Base-by-base conservation (phyloP, 305 asterid genomes). In the Fraxinus ornus region DNA sequence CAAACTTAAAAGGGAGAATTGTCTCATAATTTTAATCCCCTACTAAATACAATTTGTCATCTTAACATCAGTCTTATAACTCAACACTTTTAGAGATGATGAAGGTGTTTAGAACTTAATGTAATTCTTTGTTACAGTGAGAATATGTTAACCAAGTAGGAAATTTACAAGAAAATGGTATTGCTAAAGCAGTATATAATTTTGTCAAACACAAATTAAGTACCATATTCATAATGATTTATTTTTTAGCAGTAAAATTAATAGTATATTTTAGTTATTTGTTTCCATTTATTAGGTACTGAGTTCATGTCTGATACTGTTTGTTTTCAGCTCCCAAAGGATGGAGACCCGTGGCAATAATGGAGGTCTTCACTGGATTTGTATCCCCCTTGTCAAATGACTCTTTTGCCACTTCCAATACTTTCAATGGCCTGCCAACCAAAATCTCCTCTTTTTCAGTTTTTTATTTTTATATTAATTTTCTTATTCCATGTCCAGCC, bases 331-430 rank as follows among this genome's bases (percentile, higher is more conserved):
- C 86, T 78, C 85, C 79, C 82, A 83, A 87, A 86, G 88, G 80
- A 90, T 92, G 97, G 97, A 66, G 82, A 86, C 86, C 92, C 90
- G 90, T 85, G 87, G 82, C 89, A 91, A 91, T 92, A 87, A 90
- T 93, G 83, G 87, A 87, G 92, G 64, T 78, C 82, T 90, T 88
- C 82, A 33, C 86, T 85, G 90, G 88, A 84, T 85, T 85, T 89
- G 91, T 86, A 89, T 66, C 86, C 85, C 82, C 84, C 68, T n/a
- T 60, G 73, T 87, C 86, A 87, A 86, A 32, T 86, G 91, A 84
- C 90, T 49, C 47, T 85, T 86, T 26, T 84, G 77, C 87, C 93
- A 91, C 85, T 86, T 75, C 78, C 41, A 24, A 26, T 60, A 13
- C 87, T 78, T 55, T 79, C 39, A 72, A 94, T 95, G 99, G 93